A percentile compares a stretch with the other conserved stretches of the same genome.
phyloP scores from a whole-genome alignment of 345 rosid species.

The Gossypium arboreum region DNA sequence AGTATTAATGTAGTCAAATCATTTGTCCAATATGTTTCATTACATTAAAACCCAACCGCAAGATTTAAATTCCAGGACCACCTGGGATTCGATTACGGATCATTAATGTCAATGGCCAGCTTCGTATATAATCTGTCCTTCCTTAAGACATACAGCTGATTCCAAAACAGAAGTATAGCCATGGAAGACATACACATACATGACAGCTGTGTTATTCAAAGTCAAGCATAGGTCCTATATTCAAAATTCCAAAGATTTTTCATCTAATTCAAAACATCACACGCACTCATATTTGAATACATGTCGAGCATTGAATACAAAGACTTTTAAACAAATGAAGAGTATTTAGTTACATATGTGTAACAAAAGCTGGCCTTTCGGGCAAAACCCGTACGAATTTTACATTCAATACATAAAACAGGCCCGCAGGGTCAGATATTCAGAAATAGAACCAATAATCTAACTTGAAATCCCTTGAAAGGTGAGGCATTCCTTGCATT shows the following conservation, averaged over 20 bases:
- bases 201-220: not conserved
- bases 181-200: not conserved
- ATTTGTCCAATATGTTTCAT: not conserved
- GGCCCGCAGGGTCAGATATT: not conserved
- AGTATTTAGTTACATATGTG: not conserved
- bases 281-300: too few species aligned
- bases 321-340: not conserved
- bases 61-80: not conserved
- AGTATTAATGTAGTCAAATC: not conserved
- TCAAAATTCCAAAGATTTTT: not conserved
- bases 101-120: not conserved
- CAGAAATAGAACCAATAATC: conserved; percentile 6
- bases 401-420: not conserved
- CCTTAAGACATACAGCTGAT: too few species aligned
- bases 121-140: not conserved
- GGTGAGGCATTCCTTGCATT: not conserved
- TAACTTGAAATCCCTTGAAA: not conserved
- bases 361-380: not conserved
- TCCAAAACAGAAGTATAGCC: not conserved
- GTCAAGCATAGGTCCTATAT: not conserved
- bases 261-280: not conserved
- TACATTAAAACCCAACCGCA: not conserved
- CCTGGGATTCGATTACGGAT: not conserved
- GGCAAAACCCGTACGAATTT: conserved; percentile 9
- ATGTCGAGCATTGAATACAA: too few species aligned